Percentiles rank a stretch among this genome's conserved stretches.
phyloP scores from a whole-genome alignment of 805 yeast species.

The Pichia eremophila region DNA sequence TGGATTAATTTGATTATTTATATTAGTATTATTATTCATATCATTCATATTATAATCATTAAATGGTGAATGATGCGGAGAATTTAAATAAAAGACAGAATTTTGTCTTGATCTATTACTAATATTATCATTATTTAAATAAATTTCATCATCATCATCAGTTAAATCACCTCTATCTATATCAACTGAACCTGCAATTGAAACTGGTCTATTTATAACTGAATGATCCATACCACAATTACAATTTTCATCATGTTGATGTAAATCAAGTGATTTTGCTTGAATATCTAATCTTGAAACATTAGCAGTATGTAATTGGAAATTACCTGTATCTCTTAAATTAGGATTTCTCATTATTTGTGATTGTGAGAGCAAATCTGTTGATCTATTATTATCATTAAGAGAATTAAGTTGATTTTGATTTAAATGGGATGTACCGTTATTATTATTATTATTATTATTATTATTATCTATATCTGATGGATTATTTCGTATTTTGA shows the following conservation, averaged over 20 bases:
- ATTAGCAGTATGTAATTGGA: constrained; percentile 22
- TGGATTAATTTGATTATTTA: too few species aligned
- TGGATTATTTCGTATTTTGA: too few species aligned
- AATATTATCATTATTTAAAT: too few species aligned
- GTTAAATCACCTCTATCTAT: constrained; percentile 37
- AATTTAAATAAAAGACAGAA: neutral
- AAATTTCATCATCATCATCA: constrained; percentile 32
- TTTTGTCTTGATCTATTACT: constrained; percentile 4
- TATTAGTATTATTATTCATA: too few species aligned
- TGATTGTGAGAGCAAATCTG: too few species aligned
- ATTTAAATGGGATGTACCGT: too few species aligned
- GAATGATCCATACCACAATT: constrained; percentile 46
- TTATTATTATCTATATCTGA: too few species aligned
- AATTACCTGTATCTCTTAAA: too few species aligned
- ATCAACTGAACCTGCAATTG: constrained; percentile 54
- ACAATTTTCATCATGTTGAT: constrained; percentile 43
- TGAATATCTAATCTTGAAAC: constrained; percentile 22
- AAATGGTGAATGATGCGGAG: neutral
- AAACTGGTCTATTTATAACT: constrained; percentile 55
- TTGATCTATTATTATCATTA: too few species aligned
- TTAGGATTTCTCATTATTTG: too few species aligned
- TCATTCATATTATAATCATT: neutral
- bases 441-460: too few species aligned
- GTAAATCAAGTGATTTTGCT: constrained; percentile 21
- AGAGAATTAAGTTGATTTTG: too few species aligned